Base-by-base conservation (phyloP, 2,329 filamentous ascomycete species). In the Pseudonectria buxi region DNA sequence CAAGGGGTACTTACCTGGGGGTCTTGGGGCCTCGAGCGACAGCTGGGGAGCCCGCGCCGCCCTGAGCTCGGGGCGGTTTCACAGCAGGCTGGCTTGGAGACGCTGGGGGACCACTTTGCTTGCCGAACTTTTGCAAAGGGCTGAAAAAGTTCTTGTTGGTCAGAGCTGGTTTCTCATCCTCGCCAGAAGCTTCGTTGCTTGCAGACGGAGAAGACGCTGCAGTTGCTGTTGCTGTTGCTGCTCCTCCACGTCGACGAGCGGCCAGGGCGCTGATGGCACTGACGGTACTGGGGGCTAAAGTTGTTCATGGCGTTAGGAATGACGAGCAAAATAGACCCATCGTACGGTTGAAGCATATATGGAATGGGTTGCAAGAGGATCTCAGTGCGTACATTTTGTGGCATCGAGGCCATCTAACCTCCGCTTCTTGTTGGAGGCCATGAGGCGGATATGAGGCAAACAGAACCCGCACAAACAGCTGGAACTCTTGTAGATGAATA, bases 241-340 rank as follows among this genome's bases (percentile, higher is more conserved):
- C 39, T 10, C 43, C 43, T 31, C 46, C 49, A 33, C 51, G 56
- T 22, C 59, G 53, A 11, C 59, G 53, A 39, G 60, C 61, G 24
- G 60, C 56, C 14, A 64, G 44, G 6, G 61, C 60, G 40, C 58
- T 62, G n/a, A 63, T 43, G n/a, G 61, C 60, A 27, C 56, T 62
- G 37, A 55, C 50, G 3, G 53, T 45, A 37, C 44, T 43, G 18
- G 12, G n/a, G n/a, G 14, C 12, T 15, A 14, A 28, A 10, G 18
- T 10, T 14, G 22, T 30, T 28, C 5, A 29, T 24, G 13, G n/a
- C n/a, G n/a, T n/a, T n/a, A n/a, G n/a, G n/a, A n/a, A n/a, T n/a
- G n/a, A n/a, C n/a, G n/a, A n/a, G n/a, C n/a, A n/a, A n/a, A n/a
- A n/a, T n/a, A n/a, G n/a, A n/a, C n/a, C n/a, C n/a, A n/a, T n/a